phyloP scores from a whole-genome alignment of 2,329 filamentous ascomycete genomes.

The Apiospora phragmitis region DNA sequence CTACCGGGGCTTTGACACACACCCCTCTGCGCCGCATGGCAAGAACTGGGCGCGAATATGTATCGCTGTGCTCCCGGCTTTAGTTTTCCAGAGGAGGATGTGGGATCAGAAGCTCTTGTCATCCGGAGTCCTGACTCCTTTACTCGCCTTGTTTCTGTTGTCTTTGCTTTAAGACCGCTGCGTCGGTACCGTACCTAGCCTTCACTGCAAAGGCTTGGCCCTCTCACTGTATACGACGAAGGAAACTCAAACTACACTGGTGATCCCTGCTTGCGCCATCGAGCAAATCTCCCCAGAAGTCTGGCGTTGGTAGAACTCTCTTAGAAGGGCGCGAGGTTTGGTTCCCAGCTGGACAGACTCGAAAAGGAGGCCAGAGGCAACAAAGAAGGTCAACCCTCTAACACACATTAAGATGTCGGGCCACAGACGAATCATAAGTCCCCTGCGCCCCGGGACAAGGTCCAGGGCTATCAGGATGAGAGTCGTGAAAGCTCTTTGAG shows the following conservation, averaged over 20 bases:
- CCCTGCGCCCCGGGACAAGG: background rate
- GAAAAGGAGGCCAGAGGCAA: background rate
- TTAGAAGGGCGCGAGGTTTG: background rate
- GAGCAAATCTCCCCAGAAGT: background rate
- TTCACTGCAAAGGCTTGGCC: background rate
- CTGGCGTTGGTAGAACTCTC: background rate
- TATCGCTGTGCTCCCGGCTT: background rate
- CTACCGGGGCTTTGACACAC: background rate
- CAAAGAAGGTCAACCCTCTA: too few species aligned
- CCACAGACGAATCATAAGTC: background rate
- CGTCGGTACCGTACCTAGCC: background rate
- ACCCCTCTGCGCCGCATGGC: background rate
- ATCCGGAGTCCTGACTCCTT: background rate
- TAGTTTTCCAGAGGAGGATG: background rate
- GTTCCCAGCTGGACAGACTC: background rate
- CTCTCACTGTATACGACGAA: background rate
- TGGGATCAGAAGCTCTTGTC: background rate
- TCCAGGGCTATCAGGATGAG: background rate
- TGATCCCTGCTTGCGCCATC: background rate
- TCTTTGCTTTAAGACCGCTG: background rate
- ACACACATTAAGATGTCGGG: background rate
- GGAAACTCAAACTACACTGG: background rate
- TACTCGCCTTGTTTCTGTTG: background rate
- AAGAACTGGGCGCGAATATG: background rate
- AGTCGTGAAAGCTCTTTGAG: conserved; percentile 10